Evolutionary conservation across 345 rosid genomes (phyloP).

Genomic region (Hibiscus tridactylites): DNA sequence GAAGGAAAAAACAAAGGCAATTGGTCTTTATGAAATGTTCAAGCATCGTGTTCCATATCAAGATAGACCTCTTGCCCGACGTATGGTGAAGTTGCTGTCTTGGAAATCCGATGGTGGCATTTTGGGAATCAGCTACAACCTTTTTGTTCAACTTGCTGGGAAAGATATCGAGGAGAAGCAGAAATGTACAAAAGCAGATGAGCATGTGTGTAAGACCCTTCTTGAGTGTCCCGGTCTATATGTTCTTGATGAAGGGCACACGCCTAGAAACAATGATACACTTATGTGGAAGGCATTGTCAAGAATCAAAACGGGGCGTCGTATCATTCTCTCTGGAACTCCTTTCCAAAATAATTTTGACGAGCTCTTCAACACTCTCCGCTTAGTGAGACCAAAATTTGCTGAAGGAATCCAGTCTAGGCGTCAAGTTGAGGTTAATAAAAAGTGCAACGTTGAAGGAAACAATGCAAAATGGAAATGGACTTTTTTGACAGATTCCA

Average conservation of each 20-base stretch:
- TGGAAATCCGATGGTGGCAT: constrained; percentile 40
- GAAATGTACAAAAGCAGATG: constrained; percentile 5
- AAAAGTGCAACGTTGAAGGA: constrained; percentile 18
- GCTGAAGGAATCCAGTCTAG: constrained; percentile 1
- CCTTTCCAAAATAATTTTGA: constrained; percentile 61
- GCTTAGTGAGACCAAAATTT: constrained; percentile 33
- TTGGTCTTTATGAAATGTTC: not conserved
- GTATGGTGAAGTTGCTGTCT: constrained; percentile 36
- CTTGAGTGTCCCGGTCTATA: constrained; percentile 30
- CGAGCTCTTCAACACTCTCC: constrained; percentile 46
- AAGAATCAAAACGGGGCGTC: constrained; percentile 28
- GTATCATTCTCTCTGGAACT: constrained; percentile 56
- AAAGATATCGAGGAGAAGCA: not conserved
- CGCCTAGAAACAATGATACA: constrained; percentile 37
- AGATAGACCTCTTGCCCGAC: not conserved
- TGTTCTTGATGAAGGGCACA: constrained; percentile 63
- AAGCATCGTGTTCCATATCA: not conserved
- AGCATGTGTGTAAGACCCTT: constrained; percentile 16
- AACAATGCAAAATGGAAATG: constrained; percentile 24
- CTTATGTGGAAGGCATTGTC: constrained; percentile 37
- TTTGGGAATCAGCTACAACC: constrained; percentile 38
- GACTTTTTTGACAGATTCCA: constrained; percentile 24
- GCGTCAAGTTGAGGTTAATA: not conserved
- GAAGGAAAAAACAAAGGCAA: constrained; percentile 20
- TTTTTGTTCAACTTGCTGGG: constrained; percentile 33